Base-by-base conservation (phyloP, 306 rosid species). In the Ammopiptanthus mongolicus region DNA sequence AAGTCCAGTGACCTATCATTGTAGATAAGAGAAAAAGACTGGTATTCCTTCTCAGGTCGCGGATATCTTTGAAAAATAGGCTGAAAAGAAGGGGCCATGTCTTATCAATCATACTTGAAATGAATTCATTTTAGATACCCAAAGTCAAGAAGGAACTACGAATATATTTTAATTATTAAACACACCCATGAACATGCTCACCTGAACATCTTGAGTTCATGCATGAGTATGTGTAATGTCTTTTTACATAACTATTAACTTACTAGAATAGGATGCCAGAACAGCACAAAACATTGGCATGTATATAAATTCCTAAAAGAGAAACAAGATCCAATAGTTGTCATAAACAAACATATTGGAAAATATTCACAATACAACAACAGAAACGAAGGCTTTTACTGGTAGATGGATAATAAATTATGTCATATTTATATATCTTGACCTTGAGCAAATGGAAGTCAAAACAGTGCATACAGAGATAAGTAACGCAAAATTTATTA, bases 61-160 rank as follows among this genome's bases (percentile, higher is more conserved):
- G 99, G 98, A 90, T 92, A 87, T 86, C 99, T 90, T 83, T 96
- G 98, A 86, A 96, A 96, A 82, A 96, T 96, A 67, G 97, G 98
- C 99, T 96, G 93, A 77, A 86, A 85, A 66, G 21, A 13, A 31
- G 59, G 80, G 33, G 33, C 39, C 62, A 83, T 23, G 65, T 64
- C 78, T 65, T 74, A 74, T 87, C 62, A 90, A 90, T 77, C 76
- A 83, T 34, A 56, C 71, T 63, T 65, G 64, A 73, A 29, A 80
- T 36, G 55, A 69, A 63, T 42, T 63, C 69, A 73, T n/a, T 31
- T 75, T 34, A 63, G 65, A 66, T 14, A 80, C 66, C 65, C 47
- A 77, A 78, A 73, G 77, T 71, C 60, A 64, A 74, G 41, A 78
- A 75, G 71, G 64, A 44, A 84, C 62, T 44, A 25, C 8, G 29